These are phyloP conservation scores for Rhodotorula kratochvilovae DNA, from an alignment of 768 basidiomycete species.

Conservation along the genomic window DNA sequence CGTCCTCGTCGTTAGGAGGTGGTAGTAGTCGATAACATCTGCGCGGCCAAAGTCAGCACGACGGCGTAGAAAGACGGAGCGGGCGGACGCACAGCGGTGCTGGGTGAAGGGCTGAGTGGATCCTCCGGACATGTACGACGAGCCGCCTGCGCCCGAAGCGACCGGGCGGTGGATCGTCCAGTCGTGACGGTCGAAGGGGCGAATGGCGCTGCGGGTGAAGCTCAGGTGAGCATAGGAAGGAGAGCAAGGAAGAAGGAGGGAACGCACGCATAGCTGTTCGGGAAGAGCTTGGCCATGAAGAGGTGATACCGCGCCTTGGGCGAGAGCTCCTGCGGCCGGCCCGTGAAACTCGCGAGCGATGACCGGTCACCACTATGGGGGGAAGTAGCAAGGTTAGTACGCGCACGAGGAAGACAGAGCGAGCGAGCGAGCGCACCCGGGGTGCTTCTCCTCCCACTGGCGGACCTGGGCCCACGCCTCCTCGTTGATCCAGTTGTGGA, in stretches of 20 bases:
- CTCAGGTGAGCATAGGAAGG: background rate
- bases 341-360: constrained; percentile 77
- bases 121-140: constrained; percentile 31
- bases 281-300: constrained; percentile 81
- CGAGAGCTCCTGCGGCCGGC: constrained; percentile 84
- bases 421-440: constrained; percentile 50
- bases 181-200: constrained; percentile 97
- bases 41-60: constrained; percentile 53
- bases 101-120: constrained; percentile 22
- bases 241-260: constrained; percentile 20
- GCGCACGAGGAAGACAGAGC: background rate
- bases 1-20: constrained; percentile 83
- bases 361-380: constrained; percentile 60
- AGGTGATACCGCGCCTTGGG: constrained; percentile 87
- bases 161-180: constrained; percentile 83
- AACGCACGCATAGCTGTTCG: constrained; percentile 83
- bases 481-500: constrained; percentile 97
- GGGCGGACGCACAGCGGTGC: constrained; percentile 45
- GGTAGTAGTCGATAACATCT: constrained; percentile 96
- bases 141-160: constrained; percentile 53
- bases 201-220: constrained; percentile 61
- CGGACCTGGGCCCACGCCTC: constrained; percentile 91
- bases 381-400: no score
- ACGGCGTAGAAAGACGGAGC: constrained; percentile 49
- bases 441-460: constrained; percentile 76